These are phyloP conservation scores for Ceratobasidium sp. DNA, from an alignment of 1,284 basidiomycete genomes.

Conservation along the genomic window DNA sequence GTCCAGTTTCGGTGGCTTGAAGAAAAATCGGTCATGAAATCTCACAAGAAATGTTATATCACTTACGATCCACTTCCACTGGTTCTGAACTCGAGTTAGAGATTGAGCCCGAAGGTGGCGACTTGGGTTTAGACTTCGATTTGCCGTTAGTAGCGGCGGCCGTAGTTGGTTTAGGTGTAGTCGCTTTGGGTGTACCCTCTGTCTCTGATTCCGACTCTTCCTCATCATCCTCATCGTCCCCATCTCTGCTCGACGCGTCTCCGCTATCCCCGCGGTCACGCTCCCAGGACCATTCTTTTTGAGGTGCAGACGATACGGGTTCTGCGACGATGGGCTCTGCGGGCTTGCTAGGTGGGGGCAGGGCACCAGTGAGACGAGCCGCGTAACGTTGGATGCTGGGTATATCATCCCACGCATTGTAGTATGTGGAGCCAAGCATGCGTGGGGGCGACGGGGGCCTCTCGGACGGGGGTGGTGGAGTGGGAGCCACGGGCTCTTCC, in stretches of 20 bases:
- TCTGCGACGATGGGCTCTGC: constrained; percentile 56
- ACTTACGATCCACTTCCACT: constrained; percentile 16
- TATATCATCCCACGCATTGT: constrained; percentile 81
- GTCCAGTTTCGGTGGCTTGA: not conserved
- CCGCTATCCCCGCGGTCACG: constrained; percentile 46
- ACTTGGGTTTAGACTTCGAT: constrained; percentile 17
- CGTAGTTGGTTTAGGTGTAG: not conserved
- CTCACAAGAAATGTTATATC: not conserved
- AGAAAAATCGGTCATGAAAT: not conserved
- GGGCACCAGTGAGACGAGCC: constrained; percentile 62
- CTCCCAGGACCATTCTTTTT: constrained; percentile 38
- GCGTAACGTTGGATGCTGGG: constrained; percentile 80
- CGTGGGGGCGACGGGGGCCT: constrained; percentile 51
- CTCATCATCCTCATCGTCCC: constrained; percentile 81
- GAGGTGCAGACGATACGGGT: constrained; percentile 46
- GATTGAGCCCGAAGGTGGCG: constrained; percentile 22
- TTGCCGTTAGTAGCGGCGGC: constrained; percentile 1
- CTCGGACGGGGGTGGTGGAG: constrained; percentile 47
- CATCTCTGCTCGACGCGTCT: constrained; percentile 66
- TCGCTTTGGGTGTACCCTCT: constrained; percentile 43
- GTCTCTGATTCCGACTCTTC: constrained; percentile 55
- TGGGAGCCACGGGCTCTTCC: constrained; percentile 48
- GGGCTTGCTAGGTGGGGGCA: constrained; percentile 49
- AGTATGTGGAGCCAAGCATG: constrained; percentile 30
- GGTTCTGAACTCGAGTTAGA: constrained; percentile 14